These are phyloP conservation scores for Ceriops decandra DNA, from an alignment of 345 rosid species.

Conservation along the genomic window DNA sequence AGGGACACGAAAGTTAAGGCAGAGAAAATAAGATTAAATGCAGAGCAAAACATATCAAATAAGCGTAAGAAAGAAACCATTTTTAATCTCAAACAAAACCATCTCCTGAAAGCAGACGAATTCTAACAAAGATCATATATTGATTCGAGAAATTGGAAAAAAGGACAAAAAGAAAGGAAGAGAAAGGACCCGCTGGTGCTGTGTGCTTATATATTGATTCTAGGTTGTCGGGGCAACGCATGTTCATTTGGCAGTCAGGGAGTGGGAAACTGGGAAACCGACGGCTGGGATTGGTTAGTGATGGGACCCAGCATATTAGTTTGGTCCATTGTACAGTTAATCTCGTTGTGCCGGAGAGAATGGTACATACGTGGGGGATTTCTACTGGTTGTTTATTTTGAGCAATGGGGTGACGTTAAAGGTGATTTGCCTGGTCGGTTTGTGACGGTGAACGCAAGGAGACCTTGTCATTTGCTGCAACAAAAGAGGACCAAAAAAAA, in stretches of 20 bases:
- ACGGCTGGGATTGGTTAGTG: constrained; percentile 4
- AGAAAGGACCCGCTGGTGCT: neutral
- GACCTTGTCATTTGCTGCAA: too few relatives aligned
- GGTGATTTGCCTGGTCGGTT: too few relatives aligned
- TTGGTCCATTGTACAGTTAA: constrained; percentile 7
- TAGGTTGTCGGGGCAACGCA: too few relatives aligned
- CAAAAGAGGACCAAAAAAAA: too few relatives aligned
- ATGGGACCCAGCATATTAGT: neutral
- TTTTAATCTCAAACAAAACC: constrained; percentile 6
- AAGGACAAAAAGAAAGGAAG: neutral
- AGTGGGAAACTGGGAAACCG: neutral
- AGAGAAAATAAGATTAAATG: constrained; percentile 16
- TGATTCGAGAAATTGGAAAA: neutral
- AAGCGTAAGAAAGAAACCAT: constrained; percentile 11
- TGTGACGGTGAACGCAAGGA: too few relatives aligned
- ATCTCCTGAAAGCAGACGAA: neutral
- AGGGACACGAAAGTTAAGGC: constrained; percentile 11
- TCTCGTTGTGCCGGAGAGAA: neutral
- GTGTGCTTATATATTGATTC: neutral
- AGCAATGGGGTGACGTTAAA: too few relatives aligned
- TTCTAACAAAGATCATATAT: neutral
- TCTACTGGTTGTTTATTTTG: neutral
- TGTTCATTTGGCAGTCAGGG: neutral
- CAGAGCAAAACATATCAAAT: constrained; percentile 15
- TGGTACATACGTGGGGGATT: neutral